A percentile compares a stretch with the other conserved stretches of the same genome.
Evolutionary conservation across 495 filamentous ascomycete genomes (phyloP).

Genomic region (Sordaria brevicollis): DNA sequence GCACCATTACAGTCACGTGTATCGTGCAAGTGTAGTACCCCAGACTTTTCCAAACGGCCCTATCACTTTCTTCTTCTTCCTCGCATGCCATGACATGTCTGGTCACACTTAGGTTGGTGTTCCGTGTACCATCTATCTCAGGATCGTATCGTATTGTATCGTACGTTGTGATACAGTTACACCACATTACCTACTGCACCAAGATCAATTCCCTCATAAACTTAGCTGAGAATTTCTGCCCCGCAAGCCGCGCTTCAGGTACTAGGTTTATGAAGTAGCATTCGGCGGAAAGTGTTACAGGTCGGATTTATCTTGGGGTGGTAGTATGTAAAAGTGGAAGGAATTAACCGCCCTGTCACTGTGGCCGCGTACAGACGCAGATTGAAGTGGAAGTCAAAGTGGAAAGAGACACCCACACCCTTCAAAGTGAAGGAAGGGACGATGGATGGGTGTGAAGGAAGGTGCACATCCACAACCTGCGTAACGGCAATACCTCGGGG

Average conservation of each 20-base stretch:
- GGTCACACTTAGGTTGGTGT: neutral
- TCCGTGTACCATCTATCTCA: neutral
- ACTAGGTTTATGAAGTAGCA: no score
- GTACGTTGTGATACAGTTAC: neutral
- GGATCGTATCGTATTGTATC: neutral
- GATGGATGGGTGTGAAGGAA: neutral
- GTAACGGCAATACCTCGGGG: neutral
- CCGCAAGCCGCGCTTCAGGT: no score
- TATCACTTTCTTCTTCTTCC: neutral
- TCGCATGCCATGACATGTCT: no score
- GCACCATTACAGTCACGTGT: neutral
- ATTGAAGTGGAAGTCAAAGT: neutral
- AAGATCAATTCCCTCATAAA: neutral
- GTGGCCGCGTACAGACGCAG: neutral
- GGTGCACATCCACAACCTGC: neutral
- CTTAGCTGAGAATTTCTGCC: no score
- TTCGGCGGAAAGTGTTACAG: no score
- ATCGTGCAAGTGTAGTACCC: neutral
- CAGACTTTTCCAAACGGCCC: neutral
- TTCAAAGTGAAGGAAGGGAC: neutral
- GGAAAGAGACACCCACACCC: neutral
- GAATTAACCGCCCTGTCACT: no score
- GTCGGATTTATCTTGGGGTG: no score
- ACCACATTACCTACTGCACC: neutral
- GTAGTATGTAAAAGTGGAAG: neutral